Base-by-base conservation (phyloP, 495 filamentous ascomycete species). In the Apodospora peruviana region DNA sequence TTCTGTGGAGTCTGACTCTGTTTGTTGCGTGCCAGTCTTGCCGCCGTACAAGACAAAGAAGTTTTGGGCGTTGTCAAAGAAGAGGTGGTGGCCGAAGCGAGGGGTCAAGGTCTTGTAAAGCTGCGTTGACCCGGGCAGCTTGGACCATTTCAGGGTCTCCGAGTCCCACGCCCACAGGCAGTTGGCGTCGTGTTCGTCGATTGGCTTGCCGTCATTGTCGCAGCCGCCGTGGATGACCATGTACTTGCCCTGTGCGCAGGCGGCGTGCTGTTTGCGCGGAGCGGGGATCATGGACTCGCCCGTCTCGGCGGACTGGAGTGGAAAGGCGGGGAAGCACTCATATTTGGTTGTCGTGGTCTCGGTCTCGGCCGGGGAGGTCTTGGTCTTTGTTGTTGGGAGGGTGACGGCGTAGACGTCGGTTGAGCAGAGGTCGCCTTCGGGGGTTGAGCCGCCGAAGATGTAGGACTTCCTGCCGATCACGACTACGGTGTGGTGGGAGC, bases 401-500 rank as follows among this genome's bases (percentile, higher is more conserved):
- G 67, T 66, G 40, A 79, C 50, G 38, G 60, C 62, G 51, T 79
- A 73, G 1, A 78, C 59, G 7, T 69, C 69, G 47, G 67, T 70
- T n/a, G 64, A 58, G 16, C 74, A 73, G 21, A 79, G 56, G 12
- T 66, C 53, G 22, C 64, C 64, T 0, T 55, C 51, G 23, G 51
- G 57, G 4, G 62, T 66, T 27, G 64, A 52, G 47, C 78, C 78
- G 11, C 78, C 78, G 50, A 78, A 79, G 43, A 81, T 68, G 59
- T 77, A 74, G 4, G 71, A 69, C 40, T 71, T 75, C 51, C 73
- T 60, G 35, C 53, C 53, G 42, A 77, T 55, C 17, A 76, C 59
- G 19, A 69, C 75, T 34, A 79, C 58, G 9, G 70, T 68, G 57
- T 80, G 74, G 40, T 69, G 51, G 4, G 69, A 70, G 39, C 77